phyloP scores from a whole-genome alignment of 441 rosid species.

The Adansonia gregorii region DNA sequence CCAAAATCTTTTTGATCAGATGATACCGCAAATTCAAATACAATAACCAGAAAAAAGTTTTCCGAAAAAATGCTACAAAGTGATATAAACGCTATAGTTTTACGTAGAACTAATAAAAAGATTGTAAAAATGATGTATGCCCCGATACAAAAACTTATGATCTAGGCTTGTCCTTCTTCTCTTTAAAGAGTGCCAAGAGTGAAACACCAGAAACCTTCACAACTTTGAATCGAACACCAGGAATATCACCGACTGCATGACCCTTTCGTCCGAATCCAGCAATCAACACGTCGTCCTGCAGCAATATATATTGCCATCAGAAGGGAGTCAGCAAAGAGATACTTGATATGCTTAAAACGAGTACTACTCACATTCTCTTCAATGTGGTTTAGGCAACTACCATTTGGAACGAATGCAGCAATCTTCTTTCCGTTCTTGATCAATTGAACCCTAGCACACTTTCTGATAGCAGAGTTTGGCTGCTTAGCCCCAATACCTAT shows the following conservation, averaged over 20 bases:
- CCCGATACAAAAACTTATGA: slow-evolving; percentile 36
- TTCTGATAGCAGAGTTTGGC: slow-evolving; percentile 68
- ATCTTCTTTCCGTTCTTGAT: slow-evolving; percentile 65
- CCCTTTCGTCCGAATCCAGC: slow-evolving; percentile 66
- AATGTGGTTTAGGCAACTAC: slow-evolving; percentile 62
- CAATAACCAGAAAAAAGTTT: slow-evolving; percentile 24
- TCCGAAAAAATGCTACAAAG: slow-evolving; percentile 29
- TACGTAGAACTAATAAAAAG: slow-evolving; percentile 18
- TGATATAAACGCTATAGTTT: slow-evolving; percentile 17
- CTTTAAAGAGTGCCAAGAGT: slow-evolving; percentile 64
- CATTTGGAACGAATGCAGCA: slow-evolving; percentile 64
- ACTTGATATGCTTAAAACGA: not conserved
- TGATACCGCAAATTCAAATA: slow-evolving; percentile 15
- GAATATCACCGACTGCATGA: slow-evolving; percentile 66
- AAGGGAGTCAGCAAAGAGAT: not conserved
- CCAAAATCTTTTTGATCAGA: not conserved
- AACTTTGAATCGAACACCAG: slow-evolving; percentile 68
- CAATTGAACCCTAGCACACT: slow-evolving; percentile 61
- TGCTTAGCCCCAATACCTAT: slow-evolving; percentile 68
- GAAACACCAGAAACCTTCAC: slow-evolving; percentile 72
- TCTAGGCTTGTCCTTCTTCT: slow-evolving; percentile 71
- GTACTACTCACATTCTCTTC: slow-evolving; percentile 50
- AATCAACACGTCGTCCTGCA: slow-evolving; percentile 55
- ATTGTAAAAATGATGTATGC: not conserved
- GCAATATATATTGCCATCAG: not conserved